These are phyloP conservation scores for Floccularia luteovirens DNA, from an alignment of 768 basidiomycete species.

Conservation along the genomic window DNA sequence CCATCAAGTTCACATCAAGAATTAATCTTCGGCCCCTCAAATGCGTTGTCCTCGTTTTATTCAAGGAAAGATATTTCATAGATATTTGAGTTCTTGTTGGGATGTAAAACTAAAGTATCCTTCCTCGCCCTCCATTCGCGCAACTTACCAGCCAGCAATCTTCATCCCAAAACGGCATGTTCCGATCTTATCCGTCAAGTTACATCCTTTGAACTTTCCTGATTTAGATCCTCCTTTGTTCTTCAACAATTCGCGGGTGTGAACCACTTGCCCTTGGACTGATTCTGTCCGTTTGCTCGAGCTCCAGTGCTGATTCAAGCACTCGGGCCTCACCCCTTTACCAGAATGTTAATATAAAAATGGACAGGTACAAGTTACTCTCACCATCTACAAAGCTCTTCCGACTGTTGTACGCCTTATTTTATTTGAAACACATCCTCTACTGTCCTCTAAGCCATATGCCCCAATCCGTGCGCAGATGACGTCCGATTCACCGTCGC, in stretches of 20 bases:
- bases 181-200: conserved; percentile 25
- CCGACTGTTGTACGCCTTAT: conserved; percentile 27
- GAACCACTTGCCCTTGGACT: conserved; percentile 25
- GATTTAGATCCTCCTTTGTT: conserved; percentile 44
- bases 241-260: conserved; percentile 23
- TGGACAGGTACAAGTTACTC: conserved; percentile 25
- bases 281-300: conserved; percentile 25
- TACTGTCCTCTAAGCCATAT: conserved; percentile 22
- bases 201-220: conserved; percentile 41
- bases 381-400: conserved; percentile 25
- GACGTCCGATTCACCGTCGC: conserved; percentile 33
- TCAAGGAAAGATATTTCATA: no score
- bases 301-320: conserved; percentile 26
- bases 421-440: conserved; percentile 17
- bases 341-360: conserved; percentile 37
- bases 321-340: conserved; percentile 30
- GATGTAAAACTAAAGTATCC: conserved; percentile 13
- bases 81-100: no score
- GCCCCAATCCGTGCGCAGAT: conserved; percentile 28
- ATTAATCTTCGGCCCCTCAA: conserved; percentile 18
- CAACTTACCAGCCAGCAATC: no score
- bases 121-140: no score
- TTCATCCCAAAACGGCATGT: conserved; percentile 33
- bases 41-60: conserved; percentile 20
- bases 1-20: conserved; percentile 20